Percentiles rank a stretch among this genome's conserved stretches.
phyloP scores from a whole-genome alignment of 2,329 filamentous ascomycete species.

The Periconia sp. region DNA sequence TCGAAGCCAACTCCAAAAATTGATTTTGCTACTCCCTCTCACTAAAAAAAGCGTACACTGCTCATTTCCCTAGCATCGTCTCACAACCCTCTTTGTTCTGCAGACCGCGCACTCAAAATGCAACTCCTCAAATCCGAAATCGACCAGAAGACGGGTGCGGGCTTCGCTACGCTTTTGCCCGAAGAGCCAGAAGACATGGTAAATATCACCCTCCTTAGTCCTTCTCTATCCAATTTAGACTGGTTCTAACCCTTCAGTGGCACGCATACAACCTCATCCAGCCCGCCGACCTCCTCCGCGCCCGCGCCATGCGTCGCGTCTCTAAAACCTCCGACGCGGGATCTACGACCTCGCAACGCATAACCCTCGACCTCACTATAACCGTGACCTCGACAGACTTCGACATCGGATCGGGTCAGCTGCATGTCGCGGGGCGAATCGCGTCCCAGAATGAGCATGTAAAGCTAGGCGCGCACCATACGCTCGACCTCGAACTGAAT shows the following conservation, averaged over 20 bases:
- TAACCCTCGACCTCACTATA: conserved; percentile 70
- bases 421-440: conserved; percentile 72
- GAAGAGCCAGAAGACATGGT: conserved; percentile 81
- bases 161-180: conserved; percentile 68
- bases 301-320: conserved; percentile 70
- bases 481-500: conserved; percentile 83
- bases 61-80: not conserved
- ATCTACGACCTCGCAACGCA: conserved; percentile 66
- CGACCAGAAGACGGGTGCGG: conserved; percentile 67
- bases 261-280: conserved; percentile 77
- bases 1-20: too few relatives aligned
- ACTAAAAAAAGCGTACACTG: not conserved
- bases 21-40: not conserved
- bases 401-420: conserved; percentile 69
- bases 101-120: conserved; percentile 53
- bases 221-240: conserved; percentile 5
- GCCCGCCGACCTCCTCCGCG: conserved; percentile 67
- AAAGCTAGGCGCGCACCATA: conserved; percentile 71
- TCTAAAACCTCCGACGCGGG: conserved; percentile 67
- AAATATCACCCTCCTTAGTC: conserved; percentile 15
- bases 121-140: conserved; percentile 71
- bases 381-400: conserved; percentile 71
- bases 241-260: conserved; percentile 69
- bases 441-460: conserved; percentile 71
- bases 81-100: not conserved